Evolutionary conservation across 2,329 filamentous ascomycete genomes (phyloP).

Genomic region (Fusarium compactum): DNA sequence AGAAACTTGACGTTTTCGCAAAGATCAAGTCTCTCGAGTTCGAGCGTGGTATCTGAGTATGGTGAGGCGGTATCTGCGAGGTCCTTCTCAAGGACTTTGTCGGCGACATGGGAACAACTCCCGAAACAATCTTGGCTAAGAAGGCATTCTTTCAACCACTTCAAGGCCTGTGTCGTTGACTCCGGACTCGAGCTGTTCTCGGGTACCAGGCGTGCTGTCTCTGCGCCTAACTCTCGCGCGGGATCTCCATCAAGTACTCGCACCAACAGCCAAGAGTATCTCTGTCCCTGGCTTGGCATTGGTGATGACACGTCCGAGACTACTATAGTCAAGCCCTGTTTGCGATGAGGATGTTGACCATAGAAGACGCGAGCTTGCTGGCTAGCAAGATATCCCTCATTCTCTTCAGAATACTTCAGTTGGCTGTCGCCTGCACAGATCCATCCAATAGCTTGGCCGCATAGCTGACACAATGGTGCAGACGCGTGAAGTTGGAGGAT

Average conservation of each 20-base stretch:
- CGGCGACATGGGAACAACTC: background rate
- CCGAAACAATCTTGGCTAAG: background rate
- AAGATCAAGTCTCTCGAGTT: too few relatives aligned
- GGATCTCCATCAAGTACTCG: background rate
- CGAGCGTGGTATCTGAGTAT: fast-evolving
- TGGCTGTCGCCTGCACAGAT: background rate
- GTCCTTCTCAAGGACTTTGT: background rate
- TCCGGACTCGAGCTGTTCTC: background rate
- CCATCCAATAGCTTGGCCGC: background rate
- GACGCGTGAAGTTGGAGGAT: background rate
- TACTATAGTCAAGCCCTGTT: background rate
- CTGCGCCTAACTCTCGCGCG: fast-evolving
- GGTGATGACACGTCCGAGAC: background rate
- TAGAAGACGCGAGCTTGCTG: background rate
- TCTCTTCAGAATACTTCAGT: fast-evolving
- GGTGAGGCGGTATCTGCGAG: fast-evolving
- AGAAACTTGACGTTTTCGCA: background rate
- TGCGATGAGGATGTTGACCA: background rate
- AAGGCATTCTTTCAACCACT: slow-evolving; percentile 7
- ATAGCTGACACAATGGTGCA: background rate
- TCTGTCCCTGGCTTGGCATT: fast-evolving
- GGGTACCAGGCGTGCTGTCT: fast-evolving
- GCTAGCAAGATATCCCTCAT: background rate
- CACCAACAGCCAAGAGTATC: background rate
- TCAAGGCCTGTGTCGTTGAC: background rate